A percentile compares a stretch with the other conserved stretches of the same genome.
phyloP scores from a whole-genome alignment of 2,329 filamentous ascomycete genomes.

The Sporothrix variecibatus region DNA sequence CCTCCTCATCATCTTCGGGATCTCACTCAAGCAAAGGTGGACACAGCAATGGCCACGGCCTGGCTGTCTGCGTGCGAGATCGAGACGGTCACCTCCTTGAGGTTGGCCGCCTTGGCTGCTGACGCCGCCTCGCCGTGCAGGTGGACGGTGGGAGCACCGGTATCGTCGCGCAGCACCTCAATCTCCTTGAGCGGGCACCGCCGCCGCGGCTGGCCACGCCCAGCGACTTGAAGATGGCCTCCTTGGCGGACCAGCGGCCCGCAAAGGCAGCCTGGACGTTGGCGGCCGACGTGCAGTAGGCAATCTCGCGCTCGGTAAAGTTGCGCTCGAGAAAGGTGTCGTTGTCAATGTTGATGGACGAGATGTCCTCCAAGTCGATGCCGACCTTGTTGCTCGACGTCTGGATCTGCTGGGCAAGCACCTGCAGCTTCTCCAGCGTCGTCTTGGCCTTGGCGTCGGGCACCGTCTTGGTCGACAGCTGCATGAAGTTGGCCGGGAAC shows the following conservation, averaged over 20 bases:
- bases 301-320: slow-evolving; percentile 81
- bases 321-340: slow-evolving; percentile 94
- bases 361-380: slow-evolving; percentile 89
- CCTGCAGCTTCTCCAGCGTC: slow-evolving; percentile 75
- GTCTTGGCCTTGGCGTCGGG: slow-evolving; percentile 52
- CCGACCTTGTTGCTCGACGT: slow-evolving; percentile 76
- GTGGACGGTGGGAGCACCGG: slow-evolving; percentile 78
- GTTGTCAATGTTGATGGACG: slow-evolving; percentile 87
- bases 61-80: slow-evolving; percentile 96
- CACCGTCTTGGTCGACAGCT: slow-evolving; percentile 57
- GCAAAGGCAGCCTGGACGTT: slow-evolving; percentile 85
- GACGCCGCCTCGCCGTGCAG: slow-evolving; percentile 81
- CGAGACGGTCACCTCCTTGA: slow-evolving; percentile 87
- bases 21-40: slow-evolving; percentile 61
- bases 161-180: slow-evolving; percentile 80
- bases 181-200: slow-evolving; percentile 92
- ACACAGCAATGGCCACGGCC: slow-evolving; percentile 90
- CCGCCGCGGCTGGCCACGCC: slow-evolving; percentile 85
- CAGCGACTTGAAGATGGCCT: slow-evolving; percentile 97
- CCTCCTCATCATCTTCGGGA: not conserved
- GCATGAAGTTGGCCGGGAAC: slow-evolving; percentile 69
- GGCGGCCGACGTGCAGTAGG: slow-evolving; percentile 73
- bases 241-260: slow-evolving; percentile 95
- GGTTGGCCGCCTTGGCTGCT: slow-evolving; percentile 81
- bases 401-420: slow-evolving; percentile 66